Evolutionary conservation across 2,329 filamentous ascomycete species (phyloP).

Genomic region (Beauveria bassiana): DNA sequence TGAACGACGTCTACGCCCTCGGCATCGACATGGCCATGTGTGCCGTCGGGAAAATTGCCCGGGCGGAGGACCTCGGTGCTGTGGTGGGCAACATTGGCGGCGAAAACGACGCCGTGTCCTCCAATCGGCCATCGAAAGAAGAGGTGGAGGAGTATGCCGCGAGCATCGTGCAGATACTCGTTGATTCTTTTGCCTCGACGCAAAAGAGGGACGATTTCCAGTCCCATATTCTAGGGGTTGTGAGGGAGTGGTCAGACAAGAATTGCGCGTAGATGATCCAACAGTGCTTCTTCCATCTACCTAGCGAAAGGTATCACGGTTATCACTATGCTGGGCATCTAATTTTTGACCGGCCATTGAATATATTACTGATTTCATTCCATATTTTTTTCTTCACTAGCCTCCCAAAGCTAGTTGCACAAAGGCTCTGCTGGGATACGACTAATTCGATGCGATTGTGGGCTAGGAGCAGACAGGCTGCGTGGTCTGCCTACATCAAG

Average conservation of each 20-base stretch:
- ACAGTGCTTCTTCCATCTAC: too few relatives aligned
- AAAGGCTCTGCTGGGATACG: too few relatives aligned
- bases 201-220: conserved; percentile 6
- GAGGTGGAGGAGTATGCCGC: conserved; percentile 9
- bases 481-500: too few relatives aligned
- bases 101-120: not conserved
- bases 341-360: too few relatives aligned
- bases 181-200: conserved; percentile 3
- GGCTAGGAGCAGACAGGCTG: too few relatives aligned
- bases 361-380: too few relatives aligned
- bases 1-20: conserved; percentile 1
- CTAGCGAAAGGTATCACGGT: too few relatives aligned
- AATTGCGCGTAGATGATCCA: not conserved
- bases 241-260: conserved; percentile 8
- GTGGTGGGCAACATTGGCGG: not conserved
- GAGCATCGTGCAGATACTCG: conserved; percentile 6
- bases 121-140: not conserved
- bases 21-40: not conserved
- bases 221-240: conserved; percentile 3
- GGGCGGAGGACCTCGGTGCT: conserved; percentile 1
- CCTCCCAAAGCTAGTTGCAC: too few relatives aligned
- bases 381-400: too few relatives aligned
- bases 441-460: too few relatives aligned
- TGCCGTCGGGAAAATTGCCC: not conserved
- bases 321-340: too few relatives aligned